Evolutionary conservation across 225 moss, liverwort and hornwort genomes (phyloP).

Genomic region (Rhytidiadelphus loreus): DNA sequence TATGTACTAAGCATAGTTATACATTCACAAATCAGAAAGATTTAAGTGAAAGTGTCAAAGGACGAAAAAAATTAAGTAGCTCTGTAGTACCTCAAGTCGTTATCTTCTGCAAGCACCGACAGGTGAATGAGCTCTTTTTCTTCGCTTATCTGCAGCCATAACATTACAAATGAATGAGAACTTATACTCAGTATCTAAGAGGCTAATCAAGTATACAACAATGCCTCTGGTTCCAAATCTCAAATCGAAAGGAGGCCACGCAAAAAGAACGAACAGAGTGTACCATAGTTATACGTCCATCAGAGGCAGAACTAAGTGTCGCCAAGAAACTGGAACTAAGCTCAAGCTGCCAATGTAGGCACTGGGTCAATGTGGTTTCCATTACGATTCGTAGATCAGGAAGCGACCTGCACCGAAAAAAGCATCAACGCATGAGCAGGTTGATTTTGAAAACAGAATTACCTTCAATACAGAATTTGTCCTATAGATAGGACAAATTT

Average conservation of each 20-base stretch:
- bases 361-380: slow-evolving; percentile 58
- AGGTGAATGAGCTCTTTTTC: slow-evolving; percentile 60
- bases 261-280: not conserved
- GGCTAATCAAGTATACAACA: not conserved
- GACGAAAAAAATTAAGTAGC: not conserved
- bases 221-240: not conserved
- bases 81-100: slow-evolving; percentile 35
- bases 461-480: not conserved
- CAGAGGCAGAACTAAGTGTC: slow-evolving; percentile 39
- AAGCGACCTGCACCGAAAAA: slow-evolving; percentile 51
- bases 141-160: slow-evolving; percentile 53
- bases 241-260: not conserved
- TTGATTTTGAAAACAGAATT: not conserved
- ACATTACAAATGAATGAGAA: not conserved
- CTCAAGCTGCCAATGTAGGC: slow-evolving; percentile 72
- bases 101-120: slow-evolving; percentile 47
- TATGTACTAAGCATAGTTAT: not conserved
- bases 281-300: slow-evolving; percentile 67
- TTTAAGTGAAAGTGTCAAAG: not conserved
- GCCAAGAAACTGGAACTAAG: slow-evolving; percentile 29
- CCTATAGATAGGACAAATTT: not conserved
- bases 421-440: not conserved
- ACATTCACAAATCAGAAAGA: not conserved
- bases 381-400: slow-evolving; percentile 72
- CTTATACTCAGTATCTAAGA: not conserved